These are phyloP conservation scores for Pseudocercospora pini-densiflorae DNA, from an alignment of 2,329 filamentous ascomycete species.

Conservation along the genomic window DNA sequence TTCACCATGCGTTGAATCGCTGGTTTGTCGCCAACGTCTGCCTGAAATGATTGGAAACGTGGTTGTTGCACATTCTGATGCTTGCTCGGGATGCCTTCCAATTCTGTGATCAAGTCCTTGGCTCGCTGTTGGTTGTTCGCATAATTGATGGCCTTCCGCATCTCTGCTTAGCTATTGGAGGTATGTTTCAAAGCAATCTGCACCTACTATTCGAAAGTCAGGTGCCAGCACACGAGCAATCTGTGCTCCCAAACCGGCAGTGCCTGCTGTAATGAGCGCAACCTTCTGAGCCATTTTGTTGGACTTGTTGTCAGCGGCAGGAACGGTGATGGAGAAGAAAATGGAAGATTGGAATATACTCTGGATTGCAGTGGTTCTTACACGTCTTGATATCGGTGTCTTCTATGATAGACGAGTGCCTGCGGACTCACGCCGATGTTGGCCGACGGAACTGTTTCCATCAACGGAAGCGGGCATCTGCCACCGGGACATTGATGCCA, in stretches of 20 bases:
- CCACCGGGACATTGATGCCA: background rate
- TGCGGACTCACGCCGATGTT: background rate
- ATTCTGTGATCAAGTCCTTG: conserved; percentile 46
- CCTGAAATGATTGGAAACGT: conserved; percentile 34
- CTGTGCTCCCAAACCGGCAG: conserved; percentile 54
- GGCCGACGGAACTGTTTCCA: background rate
- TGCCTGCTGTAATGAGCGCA: conserved; percentile 54
- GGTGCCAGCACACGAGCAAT: conserved; percentile 52
- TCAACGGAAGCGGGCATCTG: background rate
- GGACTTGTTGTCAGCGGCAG: no score
- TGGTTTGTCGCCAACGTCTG: conserved; percentile 32
- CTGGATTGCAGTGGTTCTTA: background rate
- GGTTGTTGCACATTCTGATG: conserved; percentile 18
- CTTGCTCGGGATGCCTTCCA: conserved; percentile 43
- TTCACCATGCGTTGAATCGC: conserved; percentile 43
- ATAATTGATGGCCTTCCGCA: conserved; percentile 52
- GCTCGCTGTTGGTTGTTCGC: conserved; percentile 51
- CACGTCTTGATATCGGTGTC: background rate
- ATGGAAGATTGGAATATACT: background rate
- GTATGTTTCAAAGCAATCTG: background rate
- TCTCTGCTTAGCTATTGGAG: background rate
- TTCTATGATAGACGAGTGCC: background rate
- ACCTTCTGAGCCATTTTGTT: conserved; percentile 44
- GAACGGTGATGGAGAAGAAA: background rate
- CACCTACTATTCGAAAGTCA: conserved; percentile 51